Evolutionary conservation across 2,329 filamentous ascomycete genomes (phyloP).

Genomic region (Xylaria sp.): DNA sequence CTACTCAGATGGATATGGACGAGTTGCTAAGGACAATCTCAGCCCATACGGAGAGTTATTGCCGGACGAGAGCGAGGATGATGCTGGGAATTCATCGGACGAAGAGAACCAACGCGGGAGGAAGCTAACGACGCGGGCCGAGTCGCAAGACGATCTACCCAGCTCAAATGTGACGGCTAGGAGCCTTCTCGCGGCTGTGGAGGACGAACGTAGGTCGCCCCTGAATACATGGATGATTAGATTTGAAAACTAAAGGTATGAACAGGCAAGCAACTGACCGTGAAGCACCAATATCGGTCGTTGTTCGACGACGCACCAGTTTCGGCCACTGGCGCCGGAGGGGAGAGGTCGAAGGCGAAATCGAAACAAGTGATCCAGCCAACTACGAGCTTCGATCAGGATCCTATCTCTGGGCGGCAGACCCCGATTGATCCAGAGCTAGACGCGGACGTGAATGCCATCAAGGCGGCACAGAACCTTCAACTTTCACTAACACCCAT

Average conservation of each 20-base stretch:
- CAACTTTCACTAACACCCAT: conserved; percentile 75
- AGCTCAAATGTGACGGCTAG: conserved; percentile 35
- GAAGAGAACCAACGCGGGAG: conserved; percentile 62
- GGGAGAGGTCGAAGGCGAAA: conserved; percentile 55
- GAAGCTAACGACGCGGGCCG: conserved; percentile 48
- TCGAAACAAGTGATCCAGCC: conserved; percentile 60
- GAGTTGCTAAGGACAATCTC: conserved; percentile 63
- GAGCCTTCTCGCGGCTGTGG: conserved; percentile 66
- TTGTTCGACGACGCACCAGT: conserved; percentile 62
- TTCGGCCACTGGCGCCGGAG: conserved; percentile 57
- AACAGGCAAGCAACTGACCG: conserved; percentile 47
- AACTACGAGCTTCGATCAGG: conserved; percentile 74
- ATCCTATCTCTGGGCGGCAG: conserved; percentile 48
- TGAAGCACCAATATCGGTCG: conserved; percentile 56
- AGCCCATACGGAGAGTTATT: conserved; percentile 61
- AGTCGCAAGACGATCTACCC: conserved; percentile 36
- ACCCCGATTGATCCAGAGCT: conserved; percentile 74
- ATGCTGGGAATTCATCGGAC: conserved; percentile 48
- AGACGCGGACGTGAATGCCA: conserved; percentile 76
- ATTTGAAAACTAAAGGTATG: conserved; percentile 23
- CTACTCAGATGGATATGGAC: conserved; percentile 41
- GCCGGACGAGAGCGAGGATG: conserved; percentile 63
- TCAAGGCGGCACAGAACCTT: conserved; percentile 82
- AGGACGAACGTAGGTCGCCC: conserved; percentile 66
- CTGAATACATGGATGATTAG: background rate